Evolutionary conservation across 495 filamentous ascomycete genomes (phyloP).

Genomic region (Aspergillus homomorphus): DNA sequence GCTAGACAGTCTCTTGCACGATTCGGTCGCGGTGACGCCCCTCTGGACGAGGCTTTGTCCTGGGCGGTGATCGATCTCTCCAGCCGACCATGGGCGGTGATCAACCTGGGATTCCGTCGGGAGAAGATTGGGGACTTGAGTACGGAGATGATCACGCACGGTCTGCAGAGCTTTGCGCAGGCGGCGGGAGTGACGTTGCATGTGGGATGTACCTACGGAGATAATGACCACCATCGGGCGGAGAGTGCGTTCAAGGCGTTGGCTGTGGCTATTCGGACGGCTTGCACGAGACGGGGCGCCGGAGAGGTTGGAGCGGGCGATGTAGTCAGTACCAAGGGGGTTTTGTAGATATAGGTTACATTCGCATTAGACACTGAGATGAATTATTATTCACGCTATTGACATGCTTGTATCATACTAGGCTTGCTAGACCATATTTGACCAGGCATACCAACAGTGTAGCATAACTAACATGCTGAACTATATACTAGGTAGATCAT

Average conservation of each 20-base stretch:
- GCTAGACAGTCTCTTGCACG: conserved; percentile 75
- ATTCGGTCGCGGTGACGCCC: conserved; percentile 86
- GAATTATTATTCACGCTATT: too few relatives aligned
- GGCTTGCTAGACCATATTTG: too few relatives aligned
- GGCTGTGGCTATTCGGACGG: conserved; percentile 75
- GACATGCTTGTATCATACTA: too few relatives aligned
- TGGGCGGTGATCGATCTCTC: conserved; percentile 93
- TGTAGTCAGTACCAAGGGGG: conserved; percentile 92
- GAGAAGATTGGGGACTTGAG: conserved; percentile 93
- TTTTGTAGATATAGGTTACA: conserved; percentile 44
- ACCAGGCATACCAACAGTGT: too few relatives aligned
- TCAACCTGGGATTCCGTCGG: conserved; percentile 74
- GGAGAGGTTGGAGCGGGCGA: conserved; percentile 81
- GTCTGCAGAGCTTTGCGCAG: conserved; percentile 88
- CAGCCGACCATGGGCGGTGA: conserved; percentile 79
- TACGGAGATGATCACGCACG: conserved; percentile 97
- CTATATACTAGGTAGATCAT: too few relatives aligned
- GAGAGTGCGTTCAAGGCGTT: conserved; percentile 98
- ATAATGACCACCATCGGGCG: conserved; percentile 94
- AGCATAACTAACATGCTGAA: too few relatives aligned
- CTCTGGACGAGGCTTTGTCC: conserved; percentile 92
- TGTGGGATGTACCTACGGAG: conserved; percentile 80
- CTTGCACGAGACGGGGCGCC: conserved; percentile 65
- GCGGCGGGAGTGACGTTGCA: conserved; percentile 88
- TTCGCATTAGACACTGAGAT: neutral